Percentiles rank a stretch among this genome's conserved stretches.
These are phyloP conservation scores for Aspergillus calidoustus DNA, from an alignment of 2,329 filamentous ascomycete genomes.

Conservation along the genomic window DNA sequence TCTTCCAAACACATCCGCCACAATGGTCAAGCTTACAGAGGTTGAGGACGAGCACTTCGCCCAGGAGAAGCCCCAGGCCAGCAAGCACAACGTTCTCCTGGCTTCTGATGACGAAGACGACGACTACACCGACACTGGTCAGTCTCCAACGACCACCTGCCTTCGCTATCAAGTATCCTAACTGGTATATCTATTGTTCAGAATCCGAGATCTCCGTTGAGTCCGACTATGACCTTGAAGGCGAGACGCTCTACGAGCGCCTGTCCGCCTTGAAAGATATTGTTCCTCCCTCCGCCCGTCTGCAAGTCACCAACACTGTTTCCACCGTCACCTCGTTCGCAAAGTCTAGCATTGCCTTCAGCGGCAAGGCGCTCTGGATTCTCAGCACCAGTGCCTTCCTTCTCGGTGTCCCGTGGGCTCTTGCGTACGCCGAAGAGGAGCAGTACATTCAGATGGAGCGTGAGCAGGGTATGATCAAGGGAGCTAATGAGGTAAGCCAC, in stretches of 20 bases:
- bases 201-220: slow-evolving; percentile 86
- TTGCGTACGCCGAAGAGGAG: slow-evolving; percentile 95
- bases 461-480: slow-evolving; percentile 94
- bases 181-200: slow-evolving; percentile 39
- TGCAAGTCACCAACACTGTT: slow-evolving; percentile 66
- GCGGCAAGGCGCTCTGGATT: slow-evolving; percentile 88
- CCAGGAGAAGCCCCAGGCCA: slow-evolving; percentile 67
- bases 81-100: slow-evolving; percentile 60
- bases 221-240: slow-evolving; percentile 65
- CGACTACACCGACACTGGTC: slow-evolving; percentile 92
- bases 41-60: slow-evolving; percentile 96
- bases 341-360: slow-evolving; percentile 60
- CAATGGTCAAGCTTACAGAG: slow-evolving; percentile 95
- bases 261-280: slow-evolving; percentile 76
- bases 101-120: slow-evolving; percentile 71
- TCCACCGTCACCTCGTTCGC: slow-evolving; percentile 50
- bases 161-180: slow-evolving; percentile 15
- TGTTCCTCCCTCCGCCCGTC: slow-evolving; percentile 72
- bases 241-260: slow-evolving; percentile 68
- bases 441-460: slow-evolving; percentile 97
- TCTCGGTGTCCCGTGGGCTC: slow-evolving; percentile 88
- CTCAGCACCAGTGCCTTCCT: slow-evolving; percentile 87
- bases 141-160: slow-evolving; percentile 30
- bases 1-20: slow-evolving; percentile 28
- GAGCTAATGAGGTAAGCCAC: slow-evolving; percentile 73